A percentile compares a stretch with the other conserved stretches of the same genome.
Conservation (phyloP, 2,329 filamentous ascomycete genomes). For the Gnomoniopsis smithogilvyi region DNA sequence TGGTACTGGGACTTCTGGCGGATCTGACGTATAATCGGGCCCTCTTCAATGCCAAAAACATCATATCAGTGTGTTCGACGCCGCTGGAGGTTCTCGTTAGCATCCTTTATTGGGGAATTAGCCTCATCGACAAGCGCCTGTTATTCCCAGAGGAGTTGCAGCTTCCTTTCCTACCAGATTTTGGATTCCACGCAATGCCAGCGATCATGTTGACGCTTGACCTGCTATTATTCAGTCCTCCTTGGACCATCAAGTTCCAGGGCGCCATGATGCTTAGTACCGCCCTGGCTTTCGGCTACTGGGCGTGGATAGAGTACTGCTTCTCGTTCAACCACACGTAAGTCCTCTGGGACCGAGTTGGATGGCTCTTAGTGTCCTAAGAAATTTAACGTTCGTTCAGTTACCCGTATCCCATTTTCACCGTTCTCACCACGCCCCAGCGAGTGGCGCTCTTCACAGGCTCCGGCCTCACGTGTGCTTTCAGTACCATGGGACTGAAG, state of each 20-base stretch:
- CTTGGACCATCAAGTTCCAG: conserved; percentile 64
- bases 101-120: conserved; percentile 70
- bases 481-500: conserved; percentile 66
- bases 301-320: conserved; percentile 75
- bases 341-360: conserved; percentile 24
- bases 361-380: too few species aligned
- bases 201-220: conserved; percentile 63
- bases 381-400: conserved; percentile 33
- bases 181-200: conserved; percentile 63
- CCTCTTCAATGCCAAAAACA: conserved; percentile 68
- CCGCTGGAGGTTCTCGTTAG: conserved; percentile 71
- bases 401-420: conserved; percentile 88
- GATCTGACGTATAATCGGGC: conserved; percentile 56
- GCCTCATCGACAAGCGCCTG: conserved; percentile 50
- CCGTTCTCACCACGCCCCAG: conserved; percentile 60
- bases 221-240: conserved; percentile 66
- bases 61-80: conserved; percentile 60
- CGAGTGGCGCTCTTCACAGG: conserved; percentile 66
- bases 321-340: conserved; percentile 64
- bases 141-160: conserved; percentile 53
- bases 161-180: conserved; percentile 54
- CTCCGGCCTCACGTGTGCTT: conserved; percentile 69
- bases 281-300: conserved; percentile 63
- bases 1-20: conserved; percentile 58
- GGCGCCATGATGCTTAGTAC: conserved; percentile 57